Base-by-base conservation (phyloP, 805 yeast genomes). In the Wickerhamiella nectarea region DNA sequence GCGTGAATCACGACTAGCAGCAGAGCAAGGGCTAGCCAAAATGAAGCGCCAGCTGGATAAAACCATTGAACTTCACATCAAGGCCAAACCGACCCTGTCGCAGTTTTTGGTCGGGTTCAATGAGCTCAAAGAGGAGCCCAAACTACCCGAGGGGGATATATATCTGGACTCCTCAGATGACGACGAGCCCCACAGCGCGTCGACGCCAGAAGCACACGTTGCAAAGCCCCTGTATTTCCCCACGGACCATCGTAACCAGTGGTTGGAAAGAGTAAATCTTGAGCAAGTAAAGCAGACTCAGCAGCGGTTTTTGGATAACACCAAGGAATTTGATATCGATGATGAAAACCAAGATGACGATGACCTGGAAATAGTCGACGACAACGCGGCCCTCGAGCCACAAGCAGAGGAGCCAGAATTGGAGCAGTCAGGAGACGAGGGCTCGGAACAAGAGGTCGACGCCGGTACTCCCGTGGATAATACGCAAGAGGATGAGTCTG, bases 1-100 rank as follows among this genome's bases (percentile, higher is more conserved):
- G 6, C 31, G 41, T 3, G 29, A 24, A 19, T 9, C 34, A 14
- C 37, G 46, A 22, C 8, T 24, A 17, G n/a, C 33, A 12, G 31
- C 45, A 14, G 41, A 35, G 40, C 20, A 40, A n/a, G 36, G 36
- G 8, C 39, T 36, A 10, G 41, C 39, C n/a, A 19, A 31, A 5
- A 37, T 43, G 40, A 19, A 18, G 26, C 26, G 46, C 26, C 21
- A 36, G 31, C 43, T 33, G 7, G 40, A 36, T 17, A 10, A 20
- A 11, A 39, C 26, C 9, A 29, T 36, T 6, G 34, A 36, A 18
- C 22, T 21, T 19, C 20, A 43, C 17, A 29, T 35, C 6, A 28
- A 28, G 31, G 15, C 12, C 15, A 33, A 21, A 12, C 43, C 37
- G 7, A 7, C 43, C 2, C 29, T 39, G 20, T n/a, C 18, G 6